phyloP scores from a whole-genome alignment of 2,329 filamentous ascomycete genomes.

The Pseudogymnoascus sp. region DNA sequence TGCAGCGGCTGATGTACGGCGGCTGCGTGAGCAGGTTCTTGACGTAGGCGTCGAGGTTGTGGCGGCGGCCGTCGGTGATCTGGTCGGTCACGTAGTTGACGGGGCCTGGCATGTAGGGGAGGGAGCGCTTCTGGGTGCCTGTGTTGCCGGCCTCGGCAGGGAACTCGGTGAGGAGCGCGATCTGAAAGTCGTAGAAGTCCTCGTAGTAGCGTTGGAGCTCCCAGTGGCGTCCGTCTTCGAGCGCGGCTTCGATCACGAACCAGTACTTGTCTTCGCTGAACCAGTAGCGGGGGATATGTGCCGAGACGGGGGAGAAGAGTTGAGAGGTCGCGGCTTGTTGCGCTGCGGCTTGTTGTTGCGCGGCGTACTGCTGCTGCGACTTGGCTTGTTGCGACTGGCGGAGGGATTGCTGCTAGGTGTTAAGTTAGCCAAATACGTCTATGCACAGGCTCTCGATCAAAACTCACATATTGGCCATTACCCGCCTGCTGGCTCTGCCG shows the following conservation, averaged over 20 bases:
- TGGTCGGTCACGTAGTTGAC: constrained; percentile 98
- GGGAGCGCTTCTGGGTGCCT: constrained; percentile 64
- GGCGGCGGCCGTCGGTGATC: constrained; percentile 85
- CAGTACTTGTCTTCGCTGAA: constrained; percentile 98
- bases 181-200: constrained; percentile 98
- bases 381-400: constrained; percentile 19
- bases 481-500: constrained; percentile 39
- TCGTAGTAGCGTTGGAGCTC: constrained; percentile 92
- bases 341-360: constrained; percentile 35
- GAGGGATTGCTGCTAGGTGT: constrained; percentile 16
- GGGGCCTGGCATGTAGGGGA: constrained; percentile 96
- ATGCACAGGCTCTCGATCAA: background rate
- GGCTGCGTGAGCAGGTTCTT: constrained; percentile 82
- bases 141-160: constrained; percentile 87
- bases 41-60: constrained; percentile 92
- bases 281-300: constrained; percentile 84
- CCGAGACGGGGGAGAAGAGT: constrained; percentile 67
- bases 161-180: constrained; percentile 84
- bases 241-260: constrained; percentile 88
- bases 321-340: constrained; percentile 39
- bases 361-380: constrained; percentile 27
- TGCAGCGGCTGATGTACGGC: constrained; percentile 73
- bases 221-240: constrained; percentile 88
- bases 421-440: background rate
- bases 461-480: constrained; percentile 41